Base-by-base conservation (phyloP, 345 rosid genomes). In the Euphorbia peplus region DNA sequence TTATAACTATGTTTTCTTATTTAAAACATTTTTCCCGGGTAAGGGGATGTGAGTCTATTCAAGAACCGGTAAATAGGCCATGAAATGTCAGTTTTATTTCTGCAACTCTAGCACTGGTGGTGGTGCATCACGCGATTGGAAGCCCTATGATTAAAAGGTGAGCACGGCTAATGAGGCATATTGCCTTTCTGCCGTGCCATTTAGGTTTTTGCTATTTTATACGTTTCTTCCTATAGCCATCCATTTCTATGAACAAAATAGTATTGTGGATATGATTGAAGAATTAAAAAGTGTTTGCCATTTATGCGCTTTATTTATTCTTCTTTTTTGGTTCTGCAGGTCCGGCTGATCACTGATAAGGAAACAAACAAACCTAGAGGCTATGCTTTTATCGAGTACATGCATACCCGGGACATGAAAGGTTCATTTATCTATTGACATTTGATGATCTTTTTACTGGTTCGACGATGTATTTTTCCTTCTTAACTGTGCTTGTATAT, bases 371-470 rank as follows among this genome's bases (percentile, higher is more conserved):
- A 95, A 76, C 93, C 99, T 51, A 91, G 80, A 79, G 99, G 99
- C 75, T 91, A 95, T 72, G 98, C 93, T 72, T 95, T 95, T 88
- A 86, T 95, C 0, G 98, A 91, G 83, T 95, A 86, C 75, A 70
- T 86, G 86, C 97, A 91, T 78, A 95, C 96, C 56, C 84, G 99
- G 54, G 99, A 95, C 73, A 91, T 95, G 98, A 95, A 95, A 91
- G 89, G 99, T 95, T 28, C 61, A 54, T 53, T 68, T 39, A 29
- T 66, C 35, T 60, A 4, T 46, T 73, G 50, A 26, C 5, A 63
- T 50, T 70, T 57, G 5, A 26, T 44, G 22, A 14, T 59, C 51
- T 9, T 24, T 60, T 41, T 21, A 52, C 9, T 19, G 9, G 5
- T 53, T 3, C 8, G 57, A 63, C 35, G 8, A 16, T 39, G 46